Evolutionary conservation across 2,329 filamentous ascomycete species (phyloP).

Genomic region (Colletotrichum orbiculare): DNA sequence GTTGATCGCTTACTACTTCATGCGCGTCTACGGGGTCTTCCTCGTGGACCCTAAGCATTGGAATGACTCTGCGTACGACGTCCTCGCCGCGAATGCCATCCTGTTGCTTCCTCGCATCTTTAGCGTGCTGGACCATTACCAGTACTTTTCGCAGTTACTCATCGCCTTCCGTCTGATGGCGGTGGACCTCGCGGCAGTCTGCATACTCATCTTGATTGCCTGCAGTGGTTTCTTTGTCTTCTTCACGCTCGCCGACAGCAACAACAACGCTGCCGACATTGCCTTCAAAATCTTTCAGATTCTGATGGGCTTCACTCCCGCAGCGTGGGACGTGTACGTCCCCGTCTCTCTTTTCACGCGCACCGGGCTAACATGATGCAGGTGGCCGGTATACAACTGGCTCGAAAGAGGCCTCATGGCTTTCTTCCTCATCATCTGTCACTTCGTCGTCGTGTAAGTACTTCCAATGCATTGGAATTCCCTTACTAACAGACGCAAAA

Average conservation of each 20-base stretch:
- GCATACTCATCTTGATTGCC: conserved; percentile 84
- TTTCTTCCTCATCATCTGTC: conserved; percentile 91
- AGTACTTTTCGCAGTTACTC: conserved; percentile 93
- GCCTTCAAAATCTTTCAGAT: conserved; percentile 94
- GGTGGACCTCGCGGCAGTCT: conserved; percentile 85
- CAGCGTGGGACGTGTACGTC: conserved; percentile 87
- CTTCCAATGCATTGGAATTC: too few species aligned
- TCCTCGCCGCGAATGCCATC: conserved; percentile 91
- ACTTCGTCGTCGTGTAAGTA: conserved; percentile 85
- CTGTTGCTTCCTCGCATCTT: conserved; percentile 91
- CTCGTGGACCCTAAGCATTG: conserved; percentile 79
- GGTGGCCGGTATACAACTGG: conserved; percentile 79
- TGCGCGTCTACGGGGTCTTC: conserved; percentile 89
- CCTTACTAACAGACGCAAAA: conserved; percentile 11
- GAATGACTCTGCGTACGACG: conserved; percentile 90
- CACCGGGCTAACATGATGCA: conserved; percentile 40
- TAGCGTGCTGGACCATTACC: conserved; percentile 92
- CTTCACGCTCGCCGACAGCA: conserved; percentile 82
- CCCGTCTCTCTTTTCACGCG: background rate
- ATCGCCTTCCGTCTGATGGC: conserved; percentile 97
- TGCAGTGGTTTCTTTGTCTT: conserved; percentile 97
- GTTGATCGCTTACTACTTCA: conserved; percentile 88
- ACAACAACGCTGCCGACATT: conserved; percentile 77
- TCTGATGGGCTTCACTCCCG: conserved; percentile 94
- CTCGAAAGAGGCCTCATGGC: conserved; percentile 81